A percentile compares a stretch with the other conserved stretches of the same genome.
These are phyloP conservation scores for Bruguiera sexangula DNA, from an alignment of 345 rosid genomes.

Conservation along the genomic window DNA sequence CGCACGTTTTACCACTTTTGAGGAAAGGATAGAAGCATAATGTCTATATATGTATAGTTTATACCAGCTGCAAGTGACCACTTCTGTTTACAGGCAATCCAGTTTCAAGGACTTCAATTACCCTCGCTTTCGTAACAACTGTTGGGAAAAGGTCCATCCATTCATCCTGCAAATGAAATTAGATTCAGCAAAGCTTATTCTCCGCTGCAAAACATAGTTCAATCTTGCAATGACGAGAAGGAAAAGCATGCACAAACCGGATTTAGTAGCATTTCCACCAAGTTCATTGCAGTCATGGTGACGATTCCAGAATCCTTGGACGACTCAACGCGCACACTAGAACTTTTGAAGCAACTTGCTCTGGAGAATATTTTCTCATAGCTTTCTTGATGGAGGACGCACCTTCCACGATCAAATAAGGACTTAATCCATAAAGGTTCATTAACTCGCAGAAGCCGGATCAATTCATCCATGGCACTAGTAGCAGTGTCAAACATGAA, in stretches of 20 bases:
- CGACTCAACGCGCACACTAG: slow-evolving; percentile 51
- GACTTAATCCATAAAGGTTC: slow-evolving; percentile 59
- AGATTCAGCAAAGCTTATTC: too few species aligned
- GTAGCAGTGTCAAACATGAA: slow-evolving; percentile 40
- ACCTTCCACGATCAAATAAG: slow-evolving; percentile 25
- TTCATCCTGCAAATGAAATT: slow-evolving; percentile 38
- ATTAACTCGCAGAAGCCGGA: slow-evolving; percentile 33
- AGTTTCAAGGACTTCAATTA: slow-evolving; percentile 35
- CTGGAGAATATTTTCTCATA: slow-evolving; percentile 41
- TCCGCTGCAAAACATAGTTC: neutral
- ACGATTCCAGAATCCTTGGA: slow-evolving; percentile 48
- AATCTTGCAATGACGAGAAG: too few species aligned
- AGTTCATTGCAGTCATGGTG: slow-evolving; percentile 32
- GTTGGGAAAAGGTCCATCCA: slow-evolving; percentile 67
- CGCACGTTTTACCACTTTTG: too few species aligned
- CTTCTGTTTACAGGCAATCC: slow-evolving; percentile 27
- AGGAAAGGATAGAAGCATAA: too few species aligned
- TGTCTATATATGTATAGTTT: neutral
- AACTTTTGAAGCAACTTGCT: slow-evolving; percentile 25
- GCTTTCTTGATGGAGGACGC: slow-evolving; percentile 31
- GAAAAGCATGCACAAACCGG: slow-evolving; percentile 35
- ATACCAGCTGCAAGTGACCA: slow-evolving; percentile 61
- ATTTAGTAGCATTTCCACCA: slow-evolving; percentile 51
- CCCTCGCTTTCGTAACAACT: slow-evolving; percentile 47
- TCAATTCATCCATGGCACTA: slow-evolving; percentile 51